Conservation (phyloP, 176 grass and related monocot genomes). For the Carex parvula region DNA sequence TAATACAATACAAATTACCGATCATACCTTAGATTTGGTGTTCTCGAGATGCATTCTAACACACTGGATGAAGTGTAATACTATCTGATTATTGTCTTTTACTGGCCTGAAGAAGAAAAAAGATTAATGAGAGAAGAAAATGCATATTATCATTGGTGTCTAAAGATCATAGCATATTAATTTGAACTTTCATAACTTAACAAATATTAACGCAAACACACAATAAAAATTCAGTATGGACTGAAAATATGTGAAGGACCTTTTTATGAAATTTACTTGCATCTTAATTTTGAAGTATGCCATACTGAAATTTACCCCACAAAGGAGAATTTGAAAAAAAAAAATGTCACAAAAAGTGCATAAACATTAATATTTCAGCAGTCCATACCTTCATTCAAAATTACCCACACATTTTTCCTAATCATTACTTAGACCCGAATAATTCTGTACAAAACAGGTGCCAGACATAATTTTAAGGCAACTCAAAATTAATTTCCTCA, state of each 20-base stretch:
- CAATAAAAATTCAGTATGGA: constrained; percentile 5
- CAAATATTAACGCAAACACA: background rate
- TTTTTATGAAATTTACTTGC: background rate
- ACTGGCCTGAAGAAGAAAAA: constrained; percentile 47
- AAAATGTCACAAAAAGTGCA: background rate
- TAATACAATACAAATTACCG: no score
- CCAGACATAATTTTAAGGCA: background rate
- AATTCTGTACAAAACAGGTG: background rate
- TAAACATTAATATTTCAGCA: background rate
- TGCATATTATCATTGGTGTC: background rate
- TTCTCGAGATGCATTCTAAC: constrained; percentile 72
- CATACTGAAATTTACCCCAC: background rate
- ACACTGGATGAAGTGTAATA: constrained; percentile 86
- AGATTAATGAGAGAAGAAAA: background rate
- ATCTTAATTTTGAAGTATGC: background rate
- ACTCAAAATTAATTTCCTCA: background rate
- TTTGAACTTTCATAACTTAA: background rate
- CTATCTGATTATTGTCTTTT: constrained; percentile 67
- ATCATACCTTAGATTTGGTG: constrained; percentile 55
- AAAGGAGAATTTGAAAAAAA: background rate
- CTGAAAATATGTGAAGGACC: background rate
- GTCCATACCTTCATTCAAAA: background rate
- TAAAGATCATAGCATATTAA: background rate
- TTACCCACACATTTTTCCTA: background rate
- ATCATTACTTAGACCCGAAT: background rate